Conservation (phyloP, 495 filamentous ascomycete genomes). For the Penicillium odoratum region DNA sequence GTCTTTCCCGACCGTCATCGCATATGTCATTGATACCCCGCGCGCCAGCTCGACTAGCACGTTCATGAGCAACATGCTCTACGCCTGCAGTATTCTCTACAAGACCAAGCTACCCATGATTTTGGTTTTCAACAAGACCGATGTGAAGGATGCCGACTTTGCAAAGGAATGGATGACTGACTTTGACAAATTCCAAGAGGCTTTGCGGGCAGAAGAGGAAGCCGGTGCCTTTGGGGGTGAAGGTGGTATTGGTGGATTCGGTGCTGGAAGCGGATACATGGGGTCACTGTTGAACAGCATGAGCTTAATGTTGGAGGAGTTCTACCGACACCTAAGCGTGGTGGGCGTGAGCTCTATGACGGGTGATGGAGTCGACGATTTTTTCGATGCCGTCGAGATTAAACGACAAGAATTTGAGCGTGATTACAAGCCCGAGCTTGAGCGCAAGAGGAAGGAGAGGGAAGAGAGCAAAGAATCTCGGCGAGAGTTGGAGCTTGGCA, state of each 20-base stretch:
- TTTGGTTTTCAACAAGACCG: constrained; percentile 97
- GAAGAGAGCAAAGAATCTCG: constrained; percentile 68
- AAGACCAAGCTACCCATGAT: constrained; percentile 99
- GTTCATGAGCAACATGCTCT: constrained; percentile 99
- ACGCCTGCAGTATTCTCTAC: constrained; percentile 96
- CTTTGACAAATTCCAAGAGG: constrained; percentile 91
- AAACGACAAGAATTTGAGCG: constrained; percentile 88
- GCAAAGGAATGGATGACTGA: constrained; percentile 99
- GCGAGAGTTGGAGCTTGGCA: constrained; percentile 78
- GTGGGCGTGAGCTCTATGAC: constrained; percentile 94
- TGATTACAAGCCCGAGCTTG: constrained; percentile 91
- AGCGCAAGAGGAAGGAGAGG: constrained; percentile 70
- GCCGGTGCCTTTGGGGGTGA: constrained; percentile 73
- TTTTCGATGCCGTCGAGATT: constrained; percentile 81
- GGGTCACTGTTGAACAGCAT: constrained; percentile 94
- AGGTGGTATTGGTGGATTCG: constrained; percentile 58
- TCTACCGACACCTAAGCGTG: constrained; percentile 88
- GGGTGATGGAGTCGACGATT: constrained; percentile 85
- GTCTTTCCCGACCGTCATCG: constrained; percentile 92
- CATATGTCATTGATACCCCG: constrained; percentile 96
- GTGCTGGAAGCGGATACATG: constrained; percentile 91
- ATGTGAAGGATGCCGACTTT: constrained; percentile 85
- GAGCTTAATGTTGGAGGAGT: constrained; percentile 96
- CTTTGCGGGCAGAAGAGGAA: constrained; percentile 77
- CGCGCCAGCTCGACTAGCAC: constrained; percentile 88